Evolutionary conservation across 176 grass and related monocot genomes (phyloP), one percentile per base, ranked within the genome.

Genomic region (Triticum urartu): DNA sequence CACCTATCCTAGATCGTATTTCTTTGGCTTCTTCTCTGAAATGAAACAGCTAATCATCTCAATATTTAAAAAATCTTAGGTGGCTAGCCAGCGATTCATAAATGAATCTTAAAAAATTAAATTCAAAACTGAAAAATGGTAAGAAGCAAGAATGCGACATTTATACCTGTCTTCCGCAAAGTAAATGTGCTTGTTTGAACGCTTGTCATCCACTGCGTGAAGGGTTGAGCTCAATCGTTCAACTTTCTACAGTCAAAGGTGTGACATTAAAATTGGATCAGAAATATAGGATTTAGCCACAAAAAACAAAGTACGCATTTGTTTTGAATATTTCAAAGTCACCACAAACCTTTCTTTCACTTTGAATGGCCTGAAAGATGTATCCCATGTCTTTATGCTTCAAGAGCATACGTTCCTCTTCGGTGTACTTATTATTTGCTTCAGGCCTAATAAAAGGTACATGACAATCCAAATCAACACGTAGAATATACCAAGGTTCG

Each of bases 371-470:
- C 86, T 94, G 90, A 75, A 93, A 80, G 68, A 99, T 87, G 82
- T 96, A 99, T 69, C 92, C 94, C 90, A 91, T 89, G 83, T 99
- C 97, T 89, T 99, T 95, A 71, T 91, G 91, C 86, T 96, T 93
- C 86, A 99, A 90, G 25, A 99, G 66, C 85, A 99, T 62, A 65
- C 94, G 94, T 70, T 96, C 87, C 80, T 96, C 97, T 26, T 81
- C 78, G 0, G 90, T 99, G 86, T 96, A 96, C 79, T 94, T 93
- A 56, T 94, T 99, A 47, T 99, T 99, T 33, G 85, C 85, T 91
- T 99, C 97, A 26, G 87, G 89, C 72, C 97, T 99, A 65, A 72
- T 75, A 68, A 81, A 84, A 81, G 34, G 15, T 2, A 80, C 5
- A 40, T 14, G 63, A 84, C 14, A 72, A 59, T 63, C 62, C 75